Base-by-base conservation (phyloP, 2,329 filamentous ascomycete genomes). In the Colletotrichum aenigma region DNA sequence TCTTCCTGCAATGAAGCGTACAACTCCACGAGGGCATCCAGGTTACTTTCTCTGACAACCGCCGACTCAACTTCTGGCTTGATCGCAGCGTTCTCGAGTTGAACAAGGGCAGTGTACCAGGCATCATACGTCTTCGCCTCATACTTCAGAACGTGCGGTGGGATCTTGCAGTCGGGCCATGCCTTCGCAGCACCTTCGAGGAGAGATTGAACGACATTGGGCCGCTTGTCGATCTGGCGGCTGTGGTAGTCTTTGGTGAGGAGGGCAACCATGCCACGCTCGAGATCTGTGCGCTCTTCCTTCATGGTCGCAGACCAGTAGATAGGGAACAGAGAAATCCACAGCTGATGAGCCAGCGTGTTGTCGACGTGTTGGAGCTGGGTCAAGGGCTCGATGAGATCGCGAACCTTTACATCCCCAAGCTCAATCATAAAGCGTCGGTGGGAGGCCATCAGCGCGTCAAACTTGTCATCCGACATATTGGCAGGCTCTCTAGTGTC, bases 241-340 rank as follows among this genome's bases (percentile, higher is more conserved):
- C 94, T 94, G 83, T 99, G 97, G 83, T 96, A 98, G 81, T 99
- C 97, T 82, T 98, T 98, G 3, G 96, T 98, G 12, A 99, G 89
- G 13, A 99, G 88, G 4, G 93, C 90, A n/a, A 98, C 95, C 84
- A 99, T 92, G 16, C 95, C 96, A 80, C 96, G 95, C 84, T 98
- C 95, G 38, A 99, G 89, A 77, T 99, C 97, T 34, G 92, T 91
- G 71, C 96, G 94, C 81, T 99, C 97, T 78, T 99, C 97, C 79
- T 93, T 94, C 7, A 93, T 91, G 7, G 97, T 91, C 1, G 95
- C 94, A 16, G 96, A 95, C 97, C 97, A 99, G 83, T 94, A 98
- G 79, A 98, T 92, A 0, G 96, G 96, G 87, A 98, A 99, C 66
- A 98, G 88, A 0, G 94, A 90, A 60, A 96, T 92, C 97, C 97